Conservation (phyloP, 345 rosid species). For the Bruguiera sexangula region DNA sequence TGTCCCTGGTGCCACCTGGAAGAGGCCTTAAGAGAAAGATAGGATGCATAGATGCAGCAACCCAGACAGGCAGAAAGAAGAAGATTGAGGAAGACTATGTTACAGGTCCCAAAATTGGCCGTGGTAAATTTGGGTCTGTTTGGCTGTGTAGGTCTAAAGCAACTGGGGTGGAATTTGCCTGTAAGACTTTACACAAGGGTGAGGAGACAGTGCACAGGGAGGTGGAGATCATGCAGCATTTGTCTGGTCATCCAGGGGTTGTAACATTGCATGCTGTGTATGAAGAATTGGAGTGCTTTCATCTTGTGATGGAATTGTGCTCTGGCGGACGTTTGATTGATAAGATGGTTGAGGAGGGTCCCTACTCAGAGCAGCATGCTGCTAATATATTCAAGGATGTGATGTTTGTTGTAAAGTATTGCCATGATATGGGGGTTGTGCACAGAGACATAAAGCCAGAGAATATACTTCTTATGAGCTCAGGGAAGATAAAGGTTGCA, state of each 20-base stretch:
- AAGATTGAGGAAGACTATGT: slow-evolving; percentile 73
- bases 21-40: slow-evolving; percentile 97
- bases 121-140: slow-evolving; percentile 86
- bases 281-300: slow-evolving; percentile 74
- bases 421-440: slow-evolving; percentile 97
- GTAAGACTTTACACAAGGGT: slow-evolving; percentile 80
- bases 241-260: slow-evolving; percentile 89
- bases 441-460: slow-evolving; percentile 96
- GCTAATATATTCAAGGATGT: slow-evolving; percentile 88
- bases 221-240: slow-evolving; percentile 97
- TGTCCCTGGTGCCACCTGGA: slow-evolving; percentile 59
- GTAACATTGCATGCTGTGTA: slow-evolving; percentile 84
- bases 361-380: slow-evolving; percentile 68
- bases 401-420: slow-evolving; percentile 75
- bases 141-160: slow-evolving; percentile 61
- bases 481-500: slow-evolving; percentile 84
- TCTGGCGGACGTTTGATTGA: slow-evolving; percentile 88
- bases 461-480: slow-evolving; percentile 65
- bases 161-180: slow-evolving; percentile 62
- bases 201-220: slow-evolving; percentile 91
- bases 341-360: slow-evolving; percentile 61
- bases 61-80: slow-evolving; percentile 76
- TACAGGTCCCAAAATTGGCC: slow-evolving; percentile 55
- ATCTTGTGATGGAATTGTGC: slow-evolving; percentile 94
- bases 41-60: slow-evolving; percentile 82